Base-by-base conservation (phyloP, 345 rosid genomes). In the Draba incana region DNA sequence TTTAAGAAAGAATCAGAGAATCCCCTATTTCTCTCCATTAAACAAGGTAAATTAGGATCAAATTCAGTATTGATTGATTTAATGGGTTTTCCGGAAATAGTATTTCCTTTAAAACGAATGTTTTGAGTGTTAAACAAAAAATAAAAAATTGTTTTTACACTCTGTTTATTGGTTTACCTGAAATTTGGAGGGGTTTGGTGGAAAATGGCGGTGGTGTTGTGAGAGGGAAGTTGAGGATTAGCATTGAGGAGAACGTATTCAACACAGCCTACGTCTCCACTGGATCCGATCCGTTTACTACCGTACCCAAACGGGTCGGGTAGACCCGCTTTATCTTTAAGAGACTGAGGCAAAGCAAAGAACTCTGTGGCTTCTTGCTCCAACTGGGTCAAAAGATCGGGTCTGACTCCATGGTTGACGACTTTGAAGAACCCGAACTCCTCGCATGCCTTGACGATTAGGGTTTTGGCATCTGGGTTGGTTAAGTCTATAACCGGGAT, bases 221-320 rank as follows among this genome's bases (percentile, higher is more conserved):
- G 72, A 63, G 75, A 79, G 13, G 6, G 35, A 31, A 72, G 50
- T 16, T 64, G 74, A 9, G 69, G 47, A 42, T 80, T 81, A 75
- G 86, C 71, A 51, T 81, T 76, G 41, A 92, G 84, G 37, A 92
- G 88, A 67, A 92, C 81, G 57, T 80, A 80, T 71, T 92, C 98
- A 61, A 92, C 51, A 90, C 89, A 84, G 6, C 98, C 98, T 13
- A 85, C 61, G 69, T 92, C 90, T 6, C 90, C 96, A 64, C 80
- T 85, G 1, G 65, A 60, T 8, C 98, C 98, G 41, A 92, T 92
- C 16, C 62, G 64, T 73, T 83, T 88, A 81, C 55, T 83, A 15
- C 94, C 98, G 62, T 89, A 92, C 15, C 98, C 98, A 23, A 85
- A 89, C 45, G 96, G 98, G 77, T 79, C 75, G 6, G 96, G 82